Evolutionary conservation across 257 asterid genomes (phyloP).

Genomic region (Verbascum thapsus): DNA sequence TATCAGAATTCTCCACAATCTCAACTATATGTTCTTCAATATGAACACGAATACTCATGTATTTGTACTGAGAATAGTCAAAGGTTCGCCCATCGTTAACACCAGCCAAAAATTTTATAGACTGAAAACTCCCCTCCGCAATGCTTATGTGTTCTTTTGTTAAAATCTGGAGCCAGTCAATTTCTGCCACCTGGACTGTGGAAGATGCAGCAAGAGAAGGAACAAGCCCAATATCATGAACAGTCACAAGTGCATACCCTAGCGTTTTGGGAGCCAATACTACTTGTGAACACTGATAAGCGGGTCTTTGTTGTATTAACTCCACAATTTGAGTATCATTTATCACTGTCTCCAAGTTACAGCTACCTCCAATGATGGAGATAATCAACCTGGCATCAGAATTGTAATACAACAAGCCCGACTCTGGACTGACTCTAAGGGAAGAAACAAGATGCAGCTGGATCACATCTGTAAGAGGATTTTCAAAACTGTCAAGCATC

Average conservation of each 20-base stretch:
- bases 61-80: slow-evolving; percentile 67
- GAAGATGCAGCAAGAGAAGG: slow-evolving; percentile 79
- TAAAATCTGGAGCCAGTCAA: slow-evolving; percentile 84
- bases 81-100: slow-evolving; percentile 62
- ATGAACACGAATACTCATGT: slow-evolving; percentile 68
- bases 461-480: slow-evolving; percentile 69
- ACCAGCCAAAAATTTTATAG: slow-evolving; percentile 62
- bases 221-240: slow-evolving; percentile 73
- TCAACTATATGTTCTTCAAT: slow-evolving; percentile 64
- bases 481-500: slow-evolving; percentile 33
- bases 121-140: slow-evolving; percentile 60
- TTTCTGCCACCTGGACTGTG: slow-evolving; percentile 74
- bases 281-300: slow-evolving; percentile 62
- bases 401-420: slow-evolving; percentile 68
- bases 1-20: slow-evolving; percentile 48
- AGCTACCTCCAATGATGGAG: slow-evolving; percentile 85
- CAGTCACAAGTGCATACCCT: slow-evolving; percentile 73
- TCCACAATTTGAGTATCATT: slow-evolving; percentile 65
- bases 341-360: slow-evolving; percentile 57
- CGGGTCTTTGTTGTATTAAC: slow-evolving; percentile 44
- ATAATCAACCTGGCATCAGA: slow-evolving; percentile 71
- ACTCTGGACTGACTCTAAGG: slow-evolving; percentile 70
- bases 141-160: slow-evolving; percentile 68
- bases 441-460: slow-evolving; percentile 81
- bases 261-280: slow-evolving; percentile 74